Base-by-base conservation (phyloP, 768 basidiomycete species). In the Xerocomellus chrysenteron region DNA sequence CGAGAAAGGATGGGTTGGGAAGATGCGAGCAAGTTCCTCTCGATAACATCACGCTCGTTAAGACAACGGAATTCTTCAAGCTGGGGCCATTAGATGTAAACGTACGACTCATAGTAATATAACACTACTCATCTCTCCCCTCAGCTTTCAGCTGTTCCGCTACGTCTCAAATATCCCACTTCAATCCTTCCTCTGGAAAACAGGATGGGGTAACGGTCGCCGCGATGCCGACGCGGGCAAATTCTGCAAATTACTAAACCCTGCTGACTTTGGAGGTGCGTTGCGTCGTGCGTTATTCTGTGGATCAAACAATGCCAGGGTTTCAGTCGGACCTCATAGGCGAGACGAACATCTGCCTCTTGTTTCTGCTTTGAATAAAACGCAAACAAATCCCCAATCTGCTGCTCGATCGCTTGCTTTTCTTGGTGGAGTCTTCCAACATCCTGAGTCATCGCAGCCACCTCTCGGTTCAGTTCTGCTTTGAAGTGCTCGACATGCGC, bases 401-500 rank as follows among this genome's bases (percentile, higher is more conserved):
- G 85, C 59, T 82, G 82, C 65, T 90, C 86, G 14, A 89, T 74
- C 26, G 68, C 71, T 61, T 86, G 85, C 60, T 83, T 80, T 68
- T 89, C 87, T 41, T 78, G 77, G 60, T 88, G 84, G 21, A 89
- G 71, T 36, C 82, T 80, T 42, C 80, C 81, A 35, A 92, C 85
- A 62, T 94, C 90, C 55, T 86, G 79, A 7, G 87, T 86, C 80
- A 89, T 87, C 24, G 76, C 75, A 55, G 86, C 71, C 13, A 93
- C 90, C 65, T 94, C 91, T 41, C 83, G 78, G 47, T 83, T 80
- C 12, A 95, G 75, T 57, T 90, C 85, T 58, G 87, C 83, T 75
- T 92, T 94, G 75, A 94, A 90, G 65, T 93, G 86, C 61, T 93
- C 90, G 47, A 95, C 86, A 61, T 94, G 92, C 24, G 82, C 92